Evolutionary conservation across 306 rosid genomes (phyloP).

Genomic region (Quercus mongolica): DNA sequence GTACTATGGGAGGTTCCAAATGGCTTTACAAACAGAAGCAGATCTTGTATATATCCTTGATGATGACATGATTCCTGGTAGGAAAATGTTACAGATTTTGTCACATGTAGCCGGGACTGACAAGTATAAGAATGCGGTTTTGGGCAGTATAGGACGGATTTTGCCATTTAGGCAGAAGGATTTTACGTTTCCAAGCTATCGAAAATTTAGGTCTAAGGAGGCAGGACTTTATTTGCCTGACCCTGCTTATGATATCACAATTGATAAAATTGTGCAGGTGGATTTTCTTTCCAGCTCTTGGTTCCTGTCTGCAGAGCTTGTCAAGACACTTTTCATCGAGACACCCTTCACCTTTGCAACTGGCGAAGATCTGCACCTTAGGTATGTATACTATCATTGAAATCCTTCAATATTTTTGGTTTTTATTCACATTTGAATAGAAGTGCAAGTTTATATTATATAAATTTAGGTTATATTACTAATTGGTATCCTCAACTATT

Average conservation of each 20-base stretch:
- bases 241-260: constrained; percentile 89
- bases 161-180: constrained; percentile 93
- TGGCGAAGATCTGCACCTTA: constrained; percentile 95
- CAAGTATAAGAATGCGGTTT: constrained; percentile 72
- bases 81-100: constrained; percentile 84
- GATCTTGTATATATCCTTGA: constrained; percentile 81
- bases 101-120: constrained; percentile 85
- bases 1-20: constrained; percentile 96
- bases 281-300: constrained; percentile 97
- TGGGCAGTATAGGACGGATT: constrained; percentile 94
- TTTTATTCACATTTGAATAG: constrained; percentile 2
- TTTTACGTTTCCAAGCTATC: constrained; percentile 84
- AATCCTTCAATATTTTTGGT: not conserved
- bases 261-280: constrained; percentile 89
- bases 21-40: constrained; percentile 86
- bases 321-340: constrained; percentile 77
- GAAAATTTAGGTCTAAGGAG: constrained; percentile 87
- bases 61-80: constrained; percentile 95
- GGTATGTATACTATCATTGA: constrained; percentile 34
- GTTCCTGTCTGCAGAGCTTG: constrained; percentile 81
- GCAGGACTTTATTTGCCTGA: constrained; percentile 95
- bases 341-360: constrained; percentile 91
- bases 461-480: no score
- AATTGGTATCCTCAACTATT: no score
- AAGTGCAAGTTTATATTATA: no score